phyloP scores from a whole-genome alignment of 306 rosid species.

The Quercus gilva region DNA sequence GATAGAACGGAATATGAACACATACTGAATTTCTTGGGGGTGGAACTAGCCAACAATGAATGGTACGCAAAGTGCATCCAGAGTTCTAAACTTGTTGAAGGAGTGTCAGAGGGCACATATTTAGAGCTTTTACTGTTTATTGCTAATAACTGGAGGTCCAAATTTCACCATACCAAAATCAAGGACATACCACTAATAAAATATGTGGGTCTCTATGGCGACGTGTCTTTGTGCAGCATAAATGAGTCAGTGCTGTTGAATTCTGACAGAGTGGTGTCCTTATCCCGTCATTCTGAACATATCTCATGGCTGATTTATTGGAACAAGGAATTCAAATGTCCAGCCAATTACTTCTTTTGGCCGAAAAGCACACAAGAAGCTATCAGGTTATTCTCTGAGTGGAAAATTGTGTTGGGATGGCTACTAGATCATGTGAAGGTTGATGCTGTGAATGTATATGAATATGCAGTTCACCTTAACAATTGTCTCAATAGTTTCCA shows the following conservation, averaged over 20 bases:
- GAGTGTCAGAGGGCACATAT: constrained; percentile 50
- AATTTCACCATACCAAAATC: constrained; percentile 26
- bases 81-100: constrained; percentile 47
- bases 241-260: background rate
- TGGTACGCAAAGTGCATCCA: constrained; percentile 73
- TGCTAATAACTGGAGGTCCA: constrained; percentile 40
- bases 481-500: constrained; percentile 3
- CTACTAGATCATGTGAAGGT: constrained; percentile 25
- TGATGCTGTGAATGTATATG: background rate
- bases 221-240: constrained; percentile 32
- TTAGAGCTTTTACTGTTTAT: constrained; percentile 49
- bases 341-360: constrained; percentile 35
- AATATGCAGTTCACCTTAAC: constrained; percentile 32
- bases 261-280: constrained; percentile 18
- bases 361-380: constrained; percentile 53
- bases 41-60: constrained; percentile 32
- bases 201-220: constrained; percentile 38
- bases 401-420: constrained; percentile 39
- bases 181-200: constrained; percentile 42
- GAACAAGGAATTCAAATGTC: constrained; percentile 39
- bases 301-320: constrained; percentile 59
- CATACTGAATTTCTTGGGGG: constrained; percentile 43
- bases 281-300: constrained; percentile 17
- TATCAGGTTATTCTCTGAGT: constrained; percentile 10
- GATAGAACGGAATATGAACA: constrained; percentile 37